phyloP scores from a whole-genome alignment of 441 rosid genomes.

The Gossypium lobatum region DNA sequence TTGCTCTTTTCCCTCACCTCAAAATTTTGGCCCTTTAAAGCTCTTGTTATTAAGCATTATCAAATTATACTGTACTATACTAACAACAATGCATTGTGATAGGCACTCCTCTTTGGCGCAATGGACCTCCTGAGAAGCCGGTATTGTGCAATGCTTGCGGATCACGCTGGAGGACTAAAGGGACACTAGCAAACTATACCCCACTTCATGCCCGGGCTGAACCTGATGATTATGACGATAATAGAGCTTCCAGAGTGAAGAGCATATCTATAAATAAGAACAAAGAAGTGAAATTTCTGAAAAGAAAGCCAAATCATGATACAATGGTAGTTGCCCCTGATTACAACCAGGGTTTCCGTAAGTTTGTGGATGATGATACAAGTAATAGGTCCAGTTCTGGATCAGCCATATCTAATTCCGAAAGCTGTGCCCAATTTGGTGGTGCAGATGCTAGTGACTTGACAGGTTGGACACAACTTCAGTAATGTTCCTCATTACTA shows the following conservation, averaged over 20 bases:
- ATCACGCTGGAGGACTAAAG: slow-evolving; percentile 98
- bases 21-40: background rate
- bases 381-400: slow-evolving; percentile 97
- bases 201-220: slow-evolving; percentile 92
- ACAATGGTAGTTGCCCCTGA: slow-evolving; percentile 33
- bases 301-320: slow-evolving; percentile 66
- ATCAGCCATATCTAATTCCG: slow-evolving; percentile 92
- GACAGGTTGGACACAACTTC: slow-evolving; percentile 53
- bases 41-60: background rate
- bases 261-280: slow-evolving; percentile 55
- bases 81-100: background rate
- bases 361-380: slow-evolving; percentile 67
- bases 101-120: slow-evolving; percentile 77
- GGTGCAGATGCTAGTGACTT: slow-evolving; percentile 79
- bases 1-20: background rate
- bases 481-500: background rate
- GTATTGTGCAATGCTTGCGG: slow-evolving; percentile 99
- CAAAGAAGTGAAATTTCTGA: slow-evolving; percentile 59
- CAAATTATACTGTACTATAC: background rate
- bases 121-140: slow-evolving; percentile 99
- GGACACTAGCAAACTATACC: slow-evolving; percentile 86
- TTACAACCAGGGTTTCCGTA: slow-evolving; percentile 45
- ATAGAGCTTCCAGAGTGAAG: slow-evolving; percentile 53
- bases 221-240: slow-evolving; percentile 59
- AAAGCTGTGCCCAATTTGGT: slow-evolving; percentile 89